A percentile compares a stretch with the other conserved stretches of the same genome.
Evolutionary conservation across 2,329 filamentous ascomycete species (phyloP).

Genomic region (Colletotrichum simmondsii): DNA sequence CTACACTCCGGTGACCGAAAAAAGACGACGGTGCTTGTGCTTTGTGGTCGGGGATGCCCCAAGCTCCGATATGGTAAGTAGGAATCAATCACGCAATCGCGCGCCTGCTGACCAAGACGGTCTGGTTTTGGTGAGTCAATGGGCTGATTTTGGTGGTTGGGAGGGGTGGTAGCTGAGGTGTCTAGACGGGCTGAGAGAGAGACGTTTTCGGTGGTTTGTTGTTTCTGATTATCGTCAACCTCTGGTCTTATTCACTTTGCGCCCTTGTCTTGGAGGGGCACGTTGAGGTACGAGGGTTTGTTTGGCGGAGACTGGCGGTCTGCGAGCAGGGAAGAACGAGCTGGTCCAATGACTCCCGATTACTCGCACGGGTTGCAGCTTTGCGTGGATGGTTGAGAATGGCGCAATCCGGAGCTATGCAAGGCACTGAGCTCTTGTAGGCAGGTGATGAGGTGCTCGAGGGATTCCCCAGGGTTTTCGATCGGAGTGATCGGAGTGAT

Average conservation of each 20-base stretch:
- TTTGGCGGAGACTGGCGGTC: background rate
- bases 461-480: background rate
- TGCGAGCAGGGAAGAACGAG: background rate
- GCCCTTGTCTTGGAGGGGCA: background rate
- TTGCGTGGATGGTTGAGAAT: conserved; percentile 17
- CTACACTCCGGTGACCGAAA: conserved; percentile 5
- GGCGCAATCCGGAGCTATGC: conserved; percentile 32
- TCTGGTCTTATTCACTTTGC: background rate
- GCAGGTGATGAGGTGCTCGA: conserved; percentile 16
- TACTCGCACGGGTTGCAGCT: background rate
- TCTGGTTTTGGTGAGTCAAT: conserved; percentile 32
- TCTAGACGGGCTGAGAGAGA: background rate
- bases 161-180: background rate
- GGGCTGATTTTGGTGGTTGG: background rate
- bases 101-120: conserved; percentile 24
- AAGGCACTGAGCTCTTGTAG: conserved; percentile 32
- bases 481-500: conserved; percentile 20
- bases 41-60: conserved; percentile 17
- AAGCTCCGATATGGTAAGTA: conserved; percentile 7
- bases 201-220: background rate
- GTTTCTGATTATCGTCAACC: background rate
- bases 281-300: background rate
- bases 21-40: conserved; percentile 23
- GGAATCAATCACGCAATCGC: conserved; percentile 36
- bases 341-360: background rate